These are phyloP conservation scores for Chrysanthemum seticuspe DNA, from an alignment of 129 eudicot genomes.

Conservation along the genomic window DNA sequence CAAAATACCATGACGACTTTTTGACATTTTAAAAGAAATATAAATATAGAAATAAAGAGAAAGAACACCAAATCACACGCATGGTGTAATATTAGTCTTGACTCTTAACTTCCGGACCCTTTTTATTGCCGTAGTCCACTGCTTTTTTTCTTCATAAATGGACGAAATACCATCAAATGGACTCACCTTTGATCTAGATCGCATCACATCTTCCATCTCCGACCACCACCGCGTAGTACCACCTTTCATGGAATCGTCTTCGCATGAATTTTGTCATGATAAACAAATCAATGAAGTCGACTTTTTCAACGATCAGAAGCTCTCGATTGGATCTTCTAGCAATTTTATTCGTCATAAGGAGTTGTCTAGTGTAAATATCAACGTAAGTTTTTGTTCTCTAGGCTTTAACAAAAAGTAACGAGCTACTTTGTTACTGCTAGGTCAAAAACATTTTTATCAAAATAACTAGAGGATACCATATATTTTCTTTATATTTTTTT, in stretches of 20 bases:
- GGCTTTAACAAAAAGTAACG: no score
- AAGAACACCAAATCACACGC: conserved; percentile 21
- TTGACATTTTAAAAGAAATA: conserved; percentile 19
- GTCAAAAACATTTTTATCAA: no score
- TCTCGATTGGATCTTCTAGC: conserved; percentile 8
- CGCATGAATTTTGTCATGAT: conserved; percentile 12
- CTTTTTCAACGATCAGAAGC: conserved; percentile 47
- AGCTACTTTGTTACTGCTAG: no score
- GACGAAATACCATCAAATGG: conserved; percentile 53
- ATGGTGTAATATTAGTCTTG: conserved; percentile 44
- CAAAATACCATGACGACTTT: conserved; percentile 26
- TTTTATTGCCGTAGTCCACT: conserved; percentile 56
- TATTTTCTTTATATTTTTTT: not conserved
- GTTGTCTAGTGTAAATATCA: conserved; percentile 35
- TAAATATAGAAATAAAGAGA: not conserved
- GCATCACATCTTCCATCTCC: conserved; percentile 23
- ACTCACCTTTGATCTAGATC: conserved; percentile 48
- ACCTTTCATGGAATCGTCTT: conserved; percentile 11
- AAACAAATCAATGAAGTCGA: conserved; percentile 54
- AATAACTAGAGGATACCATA: no score
- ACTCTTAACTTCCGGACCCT: conserved; percentile 37
- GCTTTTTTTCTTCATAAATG: conserved; percentile 41
- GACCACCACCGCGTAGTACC: conserved; percentile 17
- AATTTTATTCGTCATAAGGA: not conserved
- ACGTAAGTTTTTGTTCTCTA: conserved; percentile 36